Conservation (phyloP, 148 eudicot species). For the Nyssa sinensis region DNA sequence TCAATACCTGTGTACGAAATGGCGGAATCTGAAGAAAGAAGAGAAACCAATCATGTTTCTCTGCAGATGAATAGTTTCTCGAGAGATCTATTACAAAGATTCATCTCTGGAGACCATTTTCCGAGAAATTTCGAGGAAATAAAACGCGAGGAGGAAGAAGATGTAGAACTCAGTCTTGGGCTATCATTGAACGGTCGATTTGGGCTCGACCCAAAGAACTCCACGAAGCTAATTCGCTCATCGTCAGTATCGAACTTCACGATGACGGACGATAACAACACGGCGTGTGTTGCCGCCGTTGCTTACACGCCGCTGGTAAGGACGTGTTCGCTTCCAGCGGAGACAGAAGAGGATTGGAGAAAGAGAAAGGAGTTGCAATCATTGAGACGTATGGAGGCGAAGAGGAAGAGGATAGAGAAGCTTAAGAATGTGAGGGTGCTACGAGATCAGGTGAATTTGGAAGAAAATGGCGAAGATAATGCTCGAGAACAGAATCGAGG, state of each 20-base stretch:
- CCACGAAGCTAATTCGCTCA: constrained; percentile 32
- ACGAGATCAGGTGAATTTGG: constrained; percentile 8
- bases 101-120: background rate
- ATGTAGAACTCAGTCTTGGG: constrained; percentile 51
- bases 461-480: background rate
- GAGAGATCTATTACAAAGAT: constrained; percentile 18
- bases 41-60: background rate
- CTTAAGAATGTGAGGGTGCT: constrained; percentile 25
- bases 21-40: constrained; percentile 1
- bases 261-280: background rate
- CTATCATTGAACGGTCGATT: constrained; percentile 57
- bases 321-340: constrained; percentile 51
- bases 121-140: constrained; percentile 5
- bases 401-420: constrained; percentile 54
- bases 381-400: constrained; percentile 45
- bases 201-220: constrained; percentile 43
- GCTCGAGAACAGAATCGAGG: background rate
- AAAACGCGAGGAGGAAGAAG: constrained; percentile 7
- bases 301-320: constrained; percentile 27
- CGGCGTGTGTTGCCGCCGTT: background rate
- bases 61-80: background rate
- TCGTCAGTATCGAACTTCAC: constrained; percentile 32
- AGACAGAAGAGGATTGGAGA: constrained; percentile 44
- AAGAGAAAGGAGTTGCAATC: constrained; percentile 53
- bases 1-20: background rate